Base-by-base conservation (phyloP, 2,329 filamentous ascomycete genomes). In the Phialophora expanda region DNA sequence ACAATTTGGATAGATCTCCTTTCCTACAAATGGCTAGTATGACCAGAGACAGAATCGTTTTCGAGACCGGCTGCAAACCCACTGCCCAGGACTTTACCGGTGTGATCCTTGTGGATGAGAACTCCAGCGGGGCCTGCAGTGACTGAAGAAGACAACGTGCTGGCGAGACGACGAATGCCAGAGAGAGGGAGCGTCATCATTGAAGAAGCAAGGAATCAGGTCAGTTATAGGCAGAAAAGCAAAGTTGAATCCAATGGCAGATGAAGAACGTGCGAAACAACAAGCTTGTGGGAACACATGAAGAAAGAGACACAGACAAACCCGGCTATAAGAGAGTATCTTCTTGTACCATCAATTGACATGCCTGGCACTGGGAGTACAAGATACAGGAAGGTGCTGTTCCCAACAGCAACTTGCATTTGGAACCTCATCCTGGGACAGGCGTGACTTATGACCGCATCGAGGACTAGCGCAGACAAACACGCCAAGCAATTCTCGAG, bases 1-100 rank as follows among this genome's bases (percentile, higher is more conserved):
- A n/a, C 74, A 66, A 30, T 73, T 68, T 24, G 74, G 73, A 60
- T 73, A 73, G 50, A 80, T 73, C 17, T 67, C 55, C 9, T 64
- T 70, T 38, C 63, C 69, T 71, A 56, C 38, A 22, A 12, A 50
- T 58, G 51, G 66, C 65, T 71, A 71, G 69, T 71, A 71, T 64
- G 44, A 53, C 56, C 55, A 56, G 44, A 61, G 32, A 61, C 55
- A 28, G 38, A 38, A 3, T 26, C 20, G 8, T 32, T 48, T 34
- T 44, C 9, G 58, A 60, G 11, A 53, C 24, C 30, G 54, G 51
- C 32, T 17, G 28, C 12, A 51, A 48, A 70, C 68, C 55, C 60
- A 70, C 68, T 59, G 20, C 62, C 66, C 41, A 70, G 44, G 3
- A 67, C 62, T 34, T 69, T 61, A 30, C 68, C 68, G 9, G 22